Evolutionary conservation across 208 protist genomes (phyloP), one percentile per base, ranked within the genome.

Genomic region (Trypanosoma scelopori): DNA sequence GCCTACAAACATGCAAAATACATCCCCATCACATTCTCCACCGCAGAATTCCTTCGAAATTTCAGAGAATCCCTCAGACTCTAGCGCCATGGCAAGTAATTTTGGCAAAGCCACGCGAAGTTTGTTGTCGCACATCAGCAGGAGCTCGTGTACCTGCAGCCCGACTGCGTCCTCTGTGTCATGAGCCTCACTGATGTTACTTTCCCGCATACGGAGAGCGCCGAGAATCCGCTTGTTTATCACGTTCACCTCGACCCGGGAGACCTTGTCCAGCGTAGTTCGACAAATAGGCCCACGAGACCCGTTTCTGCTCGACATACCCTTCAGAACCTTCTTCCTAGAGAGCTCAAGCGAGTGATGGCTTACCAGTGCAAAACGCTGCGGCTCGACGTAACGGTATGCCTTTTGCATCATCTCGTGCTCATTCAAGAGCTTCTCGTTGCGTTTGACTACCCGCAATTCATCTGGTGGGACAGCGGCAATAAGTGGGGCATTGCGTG

Each of bases 351-450:
- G 45, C 20, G 18, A 27, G 23, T 37, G 58, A 23, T 58, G 66
- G 0, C 51, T 53, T 18, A 59, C 49, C 11, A 48, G 66, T 20
- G 45, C 48, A 66, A 66, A 73, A 43, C 68, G 68, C 28, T 73
- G 23, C 16, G 68, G 68, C 27, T 73, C 53, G 0, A 45, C 53
- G 35, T 51, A 55, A 22, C 51, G 18, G 15, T 55, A 62, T 32
- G 60, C 55, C 59, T 64, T 78, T 39, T 85, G 68, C 27, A 92
- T 55, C 50, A 74, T 65, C 2, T 67, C 74, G 69, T 92, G 89
- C 63, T 94, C 80, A 20, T 61, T 62, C 3, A 85, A 42, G 27
- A 94, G 75, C 15, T 76, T 76, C 11, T 62, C 45, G 55, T 95
- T 92, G 15, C 84, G 74, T 49, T 74, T 55, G 0, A 51, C 41